Evolutionary conservation across 495 filamentous ascomycete genomes (phyloP), one percentile per base, ranked within the genome.

Genomic region (Arthonia radiata): DNA sequence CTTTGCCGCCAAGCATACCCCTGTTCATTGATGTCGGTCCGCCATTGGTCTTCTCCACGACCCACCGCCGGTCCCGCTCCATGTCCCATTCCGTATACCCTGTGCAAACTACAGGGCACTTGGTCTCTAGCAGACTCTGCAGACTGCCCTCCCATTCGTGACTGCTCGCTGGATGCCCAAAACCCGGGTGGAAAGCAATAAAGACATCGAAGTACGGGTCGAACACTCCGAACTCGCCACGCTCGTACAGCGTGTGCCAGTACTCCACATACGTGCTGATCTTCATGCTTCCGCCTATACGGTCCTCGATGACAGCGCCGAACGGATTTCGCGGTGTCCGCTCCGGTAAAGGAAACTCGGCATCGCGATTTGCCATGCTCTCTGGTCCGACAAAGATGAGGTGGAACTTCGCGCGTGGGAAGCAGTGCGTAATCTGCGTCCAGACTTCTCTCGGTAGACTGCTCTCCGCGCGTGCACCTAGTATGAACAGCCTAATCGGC

Each of bases 191-290:
- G 56, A 93, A 99, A 27, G 90, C 59, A 40, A 99, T 64, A 38
- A 99, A 81, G 43, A 70, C 77, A 52, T 99, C 86, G 37, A 99
- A 83, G 46, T 99, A 99, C 1, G 86, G 86, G 46, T 99, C 86
- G 48, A 77, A 93, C 0, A 89, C 89, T 14, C 73, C 61, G 53
- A 94, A 99, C 30, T 76, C 57, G 17, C 72, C 64, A 1, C 83
- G 69, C 38, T 83, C 67, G 50, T 94, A 82, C 40, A 99, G 61
- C 1, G 80, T 93, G 46, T 99, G 82, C 55, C 82, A 99, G 50
- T 99, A 93, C 32, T 99, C 89, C 14, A 93, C 82, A 38, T 79
- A 91, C 0, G 86, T 99, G 40, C 66, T 79, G 36, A 99, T 89
- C 54, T 94, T 94, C 67, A 92, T 67, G 29, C 67, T 64, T 12